phyloP scores from a whole-genome alignment of 495 filamentous ascomycete species.

The Penicillium malachiteum region DNA sequence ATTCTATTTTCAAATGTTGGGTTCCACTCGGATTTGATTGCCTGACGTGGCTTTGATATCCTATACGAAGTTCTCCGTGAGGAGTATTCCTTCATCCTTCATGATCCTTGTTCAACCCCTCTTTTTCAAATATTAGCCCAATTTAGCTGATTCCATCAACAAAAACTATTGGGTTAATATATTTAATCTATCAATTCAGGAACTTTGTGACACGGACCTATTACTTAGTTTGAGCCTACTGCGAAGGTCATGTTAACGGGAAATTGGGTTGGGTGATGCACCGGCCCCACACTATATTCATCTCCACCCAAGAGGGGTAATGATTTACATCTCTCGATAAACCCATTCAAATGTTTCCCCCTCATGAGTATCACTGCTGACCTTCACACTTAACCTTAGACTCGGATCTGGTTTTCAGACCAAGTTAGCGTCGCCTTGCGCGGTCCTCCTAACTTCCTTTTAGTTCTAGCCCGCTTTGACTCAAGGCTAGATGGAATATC shows the following conservation, averaged over 20 bases:
- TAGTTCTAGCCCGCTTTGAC: too few species aligned
- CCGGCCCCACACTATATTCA: not conserved
- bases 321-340: not conserved
- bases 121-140: not conserved
- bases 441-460: not conserved
- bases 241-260: not conserved
- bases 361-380: not conserved
- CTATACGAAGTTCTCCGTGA: too few species aligned
- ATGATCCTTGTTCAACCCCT: not conserved
- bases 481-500: too few species aligned
- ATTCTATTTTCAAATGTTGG: too few species aligned
- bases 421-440: not conserved
- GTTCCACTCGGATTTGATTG: too few species aligned
- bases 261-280: not conserved
- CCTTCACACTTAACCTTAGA: not conserved
- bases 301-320: not conserved
- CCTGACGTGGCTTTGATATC: too few species aligned
- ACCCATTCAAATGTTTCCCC: not conserved
- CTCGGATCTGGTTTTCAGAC: not conserved
- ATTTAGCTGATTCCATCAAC: too few species aligned
- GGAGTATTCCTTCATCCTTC: too few species aligned
- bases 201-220: slow-evolving; percentile 2
- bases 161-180: too few species aligned
- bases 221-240: not conserved
- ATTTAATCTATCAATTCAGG: not conserved